Evolutionary conservation across 163 green algal species (phyloP).

Genomic region (Volvox carteri): DNA sequence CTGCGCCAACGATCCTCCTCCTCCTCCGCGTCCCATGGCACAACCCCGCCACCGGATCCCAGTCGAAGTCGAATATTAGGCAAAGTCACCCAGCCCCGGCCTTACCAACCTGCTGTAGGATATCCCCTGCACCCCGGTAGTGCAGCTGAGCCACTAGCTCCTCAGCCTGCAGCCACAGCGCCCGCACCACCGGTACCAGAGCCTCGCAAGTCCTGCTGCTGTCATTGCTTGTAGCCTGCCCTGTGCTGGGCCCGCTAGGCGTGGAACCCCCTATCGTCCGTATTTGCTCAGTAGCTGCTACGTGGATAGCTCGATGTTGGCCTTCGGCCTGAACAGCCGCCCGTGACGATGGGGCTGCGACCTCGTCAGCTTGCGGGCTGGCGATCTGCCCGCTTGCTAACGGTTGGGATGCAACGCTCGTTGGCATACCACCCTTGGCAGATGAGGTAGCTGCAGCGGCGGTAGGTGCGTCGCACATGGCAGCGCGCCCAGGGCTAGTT

Average conservation of each 20-base stretch:
- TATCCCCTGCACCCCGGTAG: background rate
- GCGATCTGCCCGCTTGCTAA: background rate
- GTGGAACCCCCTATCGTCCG: too few species aligned
- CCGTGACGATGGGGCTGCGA: background rate
- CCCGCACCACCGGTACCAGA: constrained; percentile 6
- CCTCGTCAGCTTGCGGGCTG: background rate
- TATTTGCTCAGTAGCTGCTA: too few species aligned
- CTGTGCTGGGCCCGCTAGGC: background rate
- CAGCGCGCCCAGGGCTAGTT: too few species aligned
- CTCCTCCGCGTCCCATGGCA: background rate
- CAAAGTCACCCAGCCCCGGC: too few species aligned
- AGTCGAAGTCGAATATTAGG: too few species aligned
- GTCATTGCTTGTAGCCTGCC: background rate
- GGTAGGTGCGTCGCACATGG: too few species aligned
- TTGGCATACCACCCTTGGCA: too few species aligned
- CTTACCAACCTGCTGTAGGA: constrained; percentile 26
- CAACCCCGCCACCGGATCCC: too few species aligned
- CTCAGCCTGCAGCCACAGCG: constrained; percentile 30
- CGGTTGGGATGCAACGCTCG: background rate
- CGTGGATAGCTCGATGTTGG: too few species aligned
- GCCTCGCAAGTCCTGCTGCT: background rate
- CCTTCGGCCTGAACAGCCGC: background rate
- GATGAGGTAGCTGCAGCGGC: too few species aligned
- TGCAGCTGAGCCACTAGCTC: background rate
- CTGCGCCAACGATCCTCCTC: background rate